Evolutionary conservation across 2,329 filamentous ascomycete genomes (phyloP).

Genomic region (Coniochaeta prunicola): DNA sequence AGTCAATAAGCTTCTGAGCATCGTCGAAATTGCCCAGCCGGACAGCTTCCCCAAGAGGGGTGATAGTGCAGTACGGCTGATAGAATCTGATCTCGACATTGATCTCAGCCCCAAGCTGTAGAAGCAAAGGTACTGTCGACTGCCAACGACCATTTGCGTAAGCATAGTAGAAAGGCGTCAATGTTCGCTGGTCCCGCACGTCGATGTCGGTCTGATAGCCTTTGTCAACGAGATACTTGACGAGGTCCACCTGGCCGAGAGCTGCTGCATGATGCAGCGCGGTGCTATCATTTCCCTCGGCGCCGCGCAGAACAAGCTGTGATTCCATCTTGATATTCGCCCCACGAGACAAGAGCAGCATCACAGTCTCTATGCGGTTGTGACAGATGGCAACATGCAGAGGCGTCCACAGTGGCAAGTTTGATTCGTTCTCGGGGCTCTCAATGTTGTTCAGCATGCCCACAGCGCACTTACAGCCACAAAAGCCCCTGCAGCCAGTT

Average conservation of each 20-base stretch:
- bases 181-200: slow-evolving; percentile 10
- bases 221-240: slow-evolving; percentile 12
- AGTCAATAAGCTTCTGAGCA: slow-evolving; percentile 13
- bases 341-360: slow-evolving; percentile 15
- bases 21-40: slow-evolving; percentile 14
- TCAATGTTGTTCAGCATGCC: slow-evolving; percentile 14
- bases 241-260: slow-evolving; percentile 12
- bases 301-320: not conserved
- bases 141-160: slow-evolving; percentile 16
- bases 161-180: slow-evolving; percentile 21
- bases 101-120: slow-evolving; percentile 17
- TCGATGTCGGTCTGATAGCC: slow-evolving; percentile 13
- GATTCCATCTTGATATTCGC: slow-evolving; percentile 13
- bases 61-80: slow-evolving; percentile 18
- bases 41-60: slow-evolving; percentile 17
- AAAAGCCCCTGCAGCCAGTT: slow-evolving; percentile 9
- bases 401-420: slow-evolving; percentile 11
- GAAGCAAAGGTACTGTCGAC: slow-evolving; percentile 15
- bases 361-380: slow-evolving; percentile 12
- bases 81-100: slow-evolving; percentile 16
- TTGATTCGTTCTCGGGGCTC: slow-evolving; percentile 4
- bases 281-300: slow-evolving; percentile 8
- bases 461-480: slow-evolving; percentile 12
- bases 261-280: slow-evolving; percentile 19
- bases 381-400: slow-evolving; percentile 20